Conservation (phyloP, 148 eudicot genomes). For the Dianthus caryophyllus region DNA sequence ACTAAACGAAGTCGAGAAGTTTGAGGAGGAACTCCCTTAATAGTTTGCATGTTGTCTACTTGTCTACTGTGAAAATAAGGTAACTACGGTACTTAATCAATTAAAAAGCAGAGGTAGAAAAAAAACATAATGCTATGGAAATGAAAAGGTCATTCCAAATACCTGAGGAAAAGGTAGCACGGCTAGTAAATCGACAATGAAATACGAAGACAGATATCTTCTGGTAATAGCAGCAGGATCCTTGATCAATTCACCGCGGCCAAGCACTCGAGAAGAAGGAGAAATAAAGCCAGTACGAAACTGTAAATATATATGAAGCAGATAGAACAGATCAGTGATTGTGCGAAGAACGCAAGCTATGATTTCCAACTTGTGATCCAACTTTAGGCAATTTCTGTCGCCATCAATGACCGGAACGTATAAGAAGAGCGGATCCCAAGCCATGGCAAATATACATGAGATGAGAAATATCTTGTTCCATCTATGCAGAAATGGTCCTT, state of each 20-base stretch:
- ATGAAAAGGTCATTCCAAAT: neutral
- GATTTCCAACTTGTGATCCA: slow-evolving; percentile 35
- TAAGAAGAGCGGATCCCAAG: slow-evolving; percentile 58
- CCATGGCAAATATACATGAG: slow-evolving; percentile 41
- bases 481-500: slow-evolving; percentile 44
- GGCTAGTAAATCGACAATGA: slow-evolving; percentile 46
- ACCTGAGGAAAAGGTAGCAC: slow-evolving; percentile 56
- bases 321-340: slow-evolving; percentile 44
- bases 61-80: no score
- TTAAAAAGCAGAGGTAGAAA: neutral
- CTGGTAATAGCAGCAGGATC: slow-evolving; percentile 39
- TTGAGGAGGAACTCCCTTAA: no score
- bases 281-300: slow-evolving; percentile 55
- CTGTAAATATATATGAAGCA: slow-evolving; percentile 48
- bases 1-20: no score
- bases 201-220: slow-evolving; percentile 45
- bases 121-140: neutral
- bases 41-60: no score
- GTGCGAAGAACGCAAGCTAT: slow-evolving; percentile 48
- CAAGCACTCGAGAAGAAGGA: slow-evolving; percentile 47
- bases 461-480: slow-evolving; percentile 58
- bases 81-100: neutral
- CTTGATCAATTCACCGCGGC: slow-evolving; percentile 48
- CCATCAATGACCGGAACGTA: slow-evolving; percentile 46
- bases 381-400: slow-evolving; percentile 32